Conservation (phyloP, 1,284 basidiomycete genomes). For the Xerocomus minutiporus region DNA sequence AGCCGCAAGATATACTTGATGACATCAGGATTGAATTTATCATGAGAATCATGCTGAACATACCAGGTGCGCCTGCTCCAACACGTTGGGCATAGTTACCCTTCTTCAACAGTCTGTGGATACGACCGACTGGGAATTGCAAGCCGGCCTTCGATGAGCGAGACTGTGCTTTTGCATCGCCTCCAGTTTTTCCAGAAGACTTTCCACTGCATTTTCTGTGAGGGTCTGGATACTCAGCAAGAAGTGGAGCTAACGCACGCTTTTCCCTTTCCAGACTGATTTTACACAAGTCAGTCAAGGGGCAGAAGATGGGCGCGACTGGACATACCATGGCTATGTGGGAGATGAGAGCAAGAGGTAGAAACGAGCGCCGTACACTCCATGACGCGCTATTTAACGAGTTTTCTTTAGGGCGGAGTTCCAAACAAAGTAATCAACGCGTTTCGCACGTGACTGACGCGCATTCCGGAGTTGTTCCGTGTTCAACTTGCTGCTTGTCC, state of each 20-base stretch:
- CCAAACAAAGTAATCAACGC: conserved; percentile 31
- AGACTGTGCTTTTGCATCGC: conserved; percentile 51
- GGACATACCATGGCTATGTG: conserved; percentile 25
- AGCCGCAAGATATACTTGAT: conserved; percentile 77
- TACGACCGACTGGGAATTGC: conserved; percentile 85
- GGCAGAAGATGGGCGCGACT: fast-evolving
- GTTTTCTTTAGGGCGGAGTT: conserved; percentile 30
- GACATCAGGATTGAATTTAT: background rate
- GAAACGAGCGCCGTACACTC: background rate
- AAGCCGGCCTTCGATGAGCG: conserved; percentile 77
- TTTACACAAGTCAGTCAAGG: conserved; percentile 3
- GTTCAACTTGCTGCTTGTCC: conserved; percentile 6
- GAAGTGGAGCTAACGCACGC: conserved; percentile 33
- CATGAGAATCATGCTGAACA: conserved; percentile 22
- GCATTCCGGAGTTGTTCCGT: conserved; percentile 3
- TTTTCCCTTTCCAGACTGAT: conserved; percentile 54
- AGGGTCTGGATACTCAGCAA: conserved; percentile 1
- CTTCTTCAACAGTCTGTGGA: conserved; percentile 79
- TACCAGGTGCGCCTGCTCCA: conserved; percentile 69
- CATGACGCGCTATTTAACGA: conserved; percentile 31
- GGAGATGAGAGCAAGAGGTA: conserved; percentile 13
- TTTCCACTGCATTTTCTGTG: conserved; percentile 42
- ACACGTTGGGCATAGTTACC: conserved; percentile 76
- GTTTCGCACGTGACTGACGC: conserved; percentile 34
- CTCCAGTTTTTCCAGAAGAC: conserved; percentile 52